phyloP scores from a whole-genome alignment of 2,329 filamentous ascomycete genomes.

The Alternaria tenuissima region DNA sequence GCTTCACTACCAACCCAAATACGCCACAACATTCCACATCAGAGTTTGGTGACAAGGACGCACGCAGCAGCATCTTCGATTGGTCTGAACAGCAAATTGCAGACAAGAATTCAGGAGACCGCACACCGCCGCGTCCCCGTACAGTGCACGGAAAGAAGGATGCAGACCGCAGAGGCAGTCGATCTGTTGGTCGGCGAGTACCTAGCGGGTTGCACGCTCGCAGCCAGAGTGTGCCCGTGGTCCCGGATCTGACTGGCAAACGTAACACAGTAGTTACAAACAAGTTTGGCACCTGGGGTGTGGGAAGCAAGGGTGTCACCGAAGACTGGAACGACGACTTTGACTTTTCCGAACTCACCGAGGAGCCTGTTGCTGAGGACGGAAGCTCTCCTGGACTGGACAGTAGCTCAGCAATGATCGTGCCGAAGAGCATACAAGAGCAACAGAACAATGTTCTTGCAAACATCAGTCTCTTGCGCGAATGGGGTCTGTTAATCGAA shows the following conservation, averaged over 20 bases:
- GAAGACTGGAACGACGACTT: slow-evolving; percentile 94
- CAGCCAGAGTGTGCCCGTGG: slow-evolving; percentile 81
- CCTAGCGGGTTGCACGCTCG: slow-evolving; percentile 76
- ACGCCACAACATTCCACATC: slow-evolving; percentile 50
- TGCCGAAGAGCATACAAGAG: slow-evolving; percentile 80
- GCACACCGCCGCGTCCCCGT: slow-evolving; percentile 70
- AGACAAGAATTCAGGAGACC: slow-evolving; percentile 68
- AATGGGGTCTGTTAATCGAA: slow-evolving; percentile 82
- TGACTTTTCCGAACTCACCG: slow-evolving; percentile 70
- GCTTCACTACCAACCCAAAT: slow-evolving; percentile 47
- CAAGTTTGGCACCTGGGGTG: slow-evolving; percentile 84
- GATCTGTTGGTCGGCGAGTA: slow-evolving; percentile 70
- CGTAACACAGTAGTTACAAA: slow-evolving; percentile 64
- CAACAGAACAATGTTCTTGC: slow-evolving; percentile 83
- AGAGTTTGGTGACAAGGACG: slow-evolving; percentile 52
- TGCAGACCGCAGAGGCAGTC: slow-evolving; percentile 73
- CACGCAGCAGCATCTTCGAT: slow-evolving; percentile 76
- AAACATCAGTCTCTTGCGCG: slow-evolving; percentile 83
- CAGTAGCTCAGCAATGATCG: slow-evolving; percentile 66
- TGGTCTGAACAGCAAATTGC: slow-evolving; percentile 73
- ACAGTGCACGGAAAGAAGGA: slow-evolving; percentile 81
- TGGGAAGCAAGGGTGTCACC: slow-evolving; percentile 79
- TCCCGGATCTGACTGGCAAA: slow-evolving; percentile 65
- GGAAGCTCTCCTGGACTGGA: slow-evolving; percentile 53
- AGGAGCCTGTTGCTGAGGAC: slow-evolving; percentile 44